Base-by-base conservation (phyloP, 2,329 filamentous ascomycete genomes). In the Sclerotinia subarctica region DNA sequence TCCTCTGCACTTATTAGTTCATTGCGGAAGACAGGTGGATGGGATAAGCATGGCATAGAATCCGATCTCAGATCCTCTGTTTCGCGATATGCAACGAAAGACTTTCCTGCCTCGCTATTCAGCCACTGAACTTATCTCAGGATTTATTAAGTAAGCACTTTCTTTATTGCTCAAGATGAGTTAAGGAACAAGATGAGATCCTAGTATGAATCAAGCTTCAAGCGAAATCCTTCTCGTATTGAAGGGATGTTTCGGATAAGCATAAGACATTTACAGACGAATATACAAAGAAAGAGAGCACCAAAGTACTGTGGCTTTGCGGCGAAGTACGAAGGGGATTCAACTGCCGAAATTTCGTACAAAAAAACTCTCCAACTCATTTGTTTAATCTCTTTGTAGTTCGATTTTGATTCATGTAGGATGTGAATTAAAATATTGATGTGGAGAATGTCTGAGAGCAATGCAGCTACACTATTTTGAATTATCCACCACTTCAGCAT, bases 1-100 rank as follows among this genome's bases (percentile, higher is more conserved):
- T 62, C 59, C 46, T 51, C 15, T 17, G 15, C 59, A 51, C n/a
- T 26, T 17, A 21, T 24, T 38, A 7, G 32, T 21, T 51, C n/a
- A 24, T 38, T 24, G 46, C 21, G 15, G 26, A 46, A 35, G 38
- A 51, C 19, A 5, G 15, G 51, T 58, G n/a, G 21, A 44, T 51
- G 46, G 11, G 29, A 60, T 49, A 32, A 60, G 46, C 57, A 32
- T 32, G 38, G 46, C 24, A 59, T 46, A 26, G 51, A 42, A 63
- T 63, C 21, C 32, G 59, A 63, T 63, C 63, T 66, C 42, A 66
- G 63, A 66, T 66, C 52, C 63, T 38, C 29, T 11, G 21, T 66
- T 49, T 66, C 54, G 21, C 42, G 63, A 66, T 24, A 49, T 66
- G 63, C 63, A 66, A 66, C 63, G 59, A 46, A 13, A 32, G 24